Evolutionary conservation across 164 flowering plant genomes (phyloP).

Genomic region (Paratinospora sagittata): DNA sequence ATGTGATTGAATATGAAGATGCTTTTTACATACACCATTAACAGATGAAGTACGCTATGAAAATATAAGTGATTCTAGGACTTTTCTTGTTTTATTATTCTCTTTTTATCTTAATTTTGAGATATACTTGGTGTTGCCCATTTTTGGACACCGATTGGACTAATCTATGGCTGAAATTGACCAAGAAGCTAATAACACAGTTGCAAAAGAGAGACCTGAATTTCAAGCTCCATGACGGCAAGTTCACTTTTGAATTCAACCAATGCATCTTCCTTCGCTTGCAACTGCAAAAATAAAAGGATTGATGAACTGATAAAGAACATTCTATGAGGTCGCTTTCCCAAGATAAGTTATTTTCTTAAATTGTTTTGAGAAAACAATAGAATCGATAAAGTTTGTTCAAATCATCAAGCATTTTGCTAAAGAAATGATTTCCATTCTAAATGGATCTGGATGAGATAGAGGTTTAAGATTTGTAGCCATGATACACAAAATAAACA

Average conservation of each 20-base stretch:
- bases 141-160: too few species aligned
- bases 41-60: background rate
- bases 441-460: background rate
- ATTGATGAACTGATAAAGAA: background rate
- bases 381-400: background rate
- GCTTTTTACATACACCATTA: too few species aligned
- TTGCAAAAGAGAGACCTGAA: constrained; percentile 46
- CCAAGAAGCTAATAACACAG: background rate
- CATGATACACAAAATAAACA: background rate
- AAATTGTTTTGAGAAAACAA: background rate
- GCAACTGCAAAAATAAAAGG: constrained; percentile 39
- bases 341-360: background rate
- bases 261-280: constrained; percentile 53
- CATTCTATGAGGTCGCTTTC: background rate
- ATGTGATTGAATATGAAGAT: background rate
- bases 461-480: background rate
- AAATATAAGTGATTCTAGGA: background rate
- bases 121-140: too few species aligned
- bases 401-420: background rate
- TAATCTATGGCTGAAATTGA: too few species aligned
- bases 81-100: too few species aligned
- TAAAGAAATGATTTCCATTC: background rate
- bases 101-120: too few species aligned
- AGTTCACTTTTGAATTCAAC: constrained; percentile 66
- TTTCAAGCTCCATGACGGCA: constrained; percentile 60